Evolutionary conservation across 306 rosid genomes (phyloP).

Genomic region (Erythrophleum fordii): DNA sequence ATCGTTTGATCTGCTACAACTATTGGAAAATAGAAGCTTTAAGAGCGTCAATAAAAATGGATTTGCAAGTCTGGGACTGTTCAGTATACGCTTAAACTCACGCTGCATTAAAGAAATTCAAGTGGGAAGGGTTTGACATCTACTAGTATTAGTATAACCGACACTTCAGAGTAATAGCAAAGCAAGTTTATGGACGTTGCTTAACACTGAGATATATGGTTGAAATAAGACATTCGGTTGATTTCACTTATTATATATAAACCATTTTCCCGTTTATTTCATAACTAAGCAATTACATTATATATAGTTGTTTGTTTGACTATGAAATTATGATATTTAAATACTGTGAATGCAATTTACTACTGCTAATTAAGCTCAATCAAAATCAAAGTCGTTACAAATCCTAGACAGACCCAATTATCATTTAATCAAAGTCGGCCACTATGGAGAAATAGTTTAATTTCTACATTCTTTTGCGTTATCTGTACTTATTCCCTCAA

Average conservation of each 20-base stretch:
- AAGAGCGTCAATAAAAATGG: not conserved
- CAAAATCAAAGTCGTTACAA: not conserved
- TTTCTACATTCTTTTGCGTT: not conserved
- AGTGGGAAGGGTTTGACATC: not conserved
- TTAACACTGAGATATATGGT: too few species aligned
- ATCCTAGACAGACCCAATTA: not conserved
- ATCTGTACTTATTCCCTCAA: not conserved
- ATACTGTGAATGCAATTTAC: not conserved
- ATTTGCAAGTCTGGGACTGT: not conserved
- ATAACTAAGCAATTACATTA: not conserved
- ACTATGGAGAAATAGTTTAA: not conserved
- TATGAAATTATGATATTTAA: not conserved
- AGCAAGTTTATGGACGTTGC: not conserved
- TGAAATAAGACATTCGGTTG: not conserved
- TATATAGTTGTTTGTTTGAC: not conserved
- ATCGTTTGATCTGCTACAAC: not conserved
- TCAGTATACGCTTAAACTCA: constrained; percentile 7
- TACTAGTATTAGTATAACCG: not conserved
- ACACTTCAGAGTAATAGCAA: not conserved
- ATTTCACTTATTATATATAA: not conserved
- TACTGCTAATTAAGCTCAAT: not conserved
- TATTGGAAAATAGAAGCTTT: not conserved
- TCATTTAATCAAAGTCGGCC: not conserved
- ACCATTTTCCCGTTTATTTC: not conserved
- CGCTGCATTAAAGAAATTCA: not conserved